These are phyloP conservation scores for Ustilago esculenta DNA, from an alignment of 1,284 basidiomycete species.

Conservation along the genomic window DNA sequence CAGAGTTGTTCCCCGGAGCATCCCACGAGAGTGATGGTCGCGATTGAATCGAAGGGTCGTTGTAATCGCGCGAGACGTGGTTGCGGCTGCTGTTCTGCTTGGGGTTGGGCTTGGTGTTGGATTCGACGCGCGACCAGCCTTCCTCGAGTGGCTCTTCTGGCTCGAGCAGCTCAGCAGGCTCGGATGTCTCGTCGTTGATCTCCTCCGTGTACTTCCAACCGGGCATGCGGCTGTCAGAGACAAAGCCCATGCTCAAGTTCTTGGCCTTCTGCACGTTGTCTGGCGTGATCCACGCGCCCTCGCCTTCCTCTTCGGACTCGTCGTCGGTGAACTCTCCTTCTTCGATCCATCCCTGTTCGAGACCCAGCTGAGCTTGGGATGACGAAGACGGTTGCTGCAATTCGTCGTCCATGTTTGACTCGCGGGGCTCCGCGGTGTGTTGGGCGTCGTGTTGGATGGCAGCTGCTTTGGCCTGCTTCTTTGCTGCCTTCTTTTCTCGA, in stretches of 20 bases:
- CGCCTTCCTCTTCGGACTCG: conserved; percentile 72
- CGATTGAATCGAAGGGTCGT: conserved; percentile 40
- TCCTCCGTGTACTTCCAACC: conserved; percentile 39
- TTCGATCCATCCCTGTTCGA: conserved; percentile 29
- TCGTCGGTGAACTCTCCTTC: conserved; percentile 77
- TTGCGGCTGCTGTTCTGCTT: conserved; percentile 61
- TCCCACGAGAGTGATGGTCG: conserved; percentile 34
- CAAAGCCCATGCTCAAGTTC: conserved; percentile 80
- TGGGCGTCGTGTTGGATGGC: conserved; percentile 7
- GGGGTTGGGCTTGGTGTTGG: conserved; percentile 23
- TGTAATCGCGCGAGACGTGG: conserved; percentile 69
- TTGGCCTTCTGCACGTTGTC: conserved; percentile 87
- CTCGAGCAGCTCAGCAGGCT: conserved; percentile 25
- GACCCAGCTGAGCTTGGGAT: conserved; percentile 9
- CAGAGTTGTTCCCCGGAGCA: conserved; percentile 67
- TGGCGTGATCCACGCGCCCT: conserved; percentile 91
- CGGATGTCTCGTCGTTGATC: conserved; percentile 22
- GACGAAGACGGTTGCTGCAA: conserved; percentile 1
- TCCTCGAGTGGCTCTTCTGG: conserved; percentile 42
- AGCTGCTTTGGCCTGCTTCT: conserved; percentile 30
- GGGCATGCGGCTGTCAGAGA: conserved; percentile 47
- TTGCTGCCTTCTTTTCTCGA: conserved; percentile 40
- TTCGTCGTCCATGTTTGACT: conserved; percentile 35
- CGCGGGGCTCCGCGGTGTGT: background rate
- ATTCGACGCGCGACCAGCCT: conserved; percentile 45